Conservation (phyloP, 2,329 filamentous ascomycete genomes). For the Fonsecaea nubica region DNA sequence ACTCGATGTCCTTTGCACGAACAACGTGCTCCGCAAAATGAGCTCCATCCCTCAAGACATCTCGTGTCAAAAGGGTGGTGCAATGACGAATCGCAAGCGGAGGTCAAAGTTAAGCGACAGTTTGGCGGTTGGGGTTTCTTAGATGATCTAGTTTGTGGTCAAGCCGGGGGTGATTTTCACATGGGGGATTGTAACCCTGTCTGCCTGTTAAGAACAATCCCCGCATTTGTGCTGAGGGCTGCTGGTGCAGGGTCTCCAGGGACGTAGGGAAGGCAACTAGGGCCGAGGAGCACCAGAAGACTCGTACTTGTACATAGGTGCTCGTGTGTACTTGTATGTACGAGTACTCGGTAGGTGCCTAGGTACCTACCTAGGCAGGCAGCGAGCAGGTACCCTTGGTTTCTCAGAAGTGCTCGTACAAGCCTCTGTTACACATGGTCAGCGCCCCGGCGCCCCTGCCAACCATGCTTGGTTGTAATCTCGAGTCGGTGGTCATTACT, state of each 20-base stretch:
- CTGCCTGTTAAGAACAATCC: slow-evolving; percentile 2
- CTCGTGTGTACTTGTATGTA: too few species aligned
- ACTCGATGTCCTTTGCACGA: slow-evolving; percentile 9
- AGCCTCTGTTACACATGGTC: too few species aligned
- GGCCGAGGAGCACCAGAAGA: neutral
- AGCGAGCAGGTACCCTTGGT: too few species aligned
- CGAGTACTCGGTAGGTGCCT: too few species aligned
- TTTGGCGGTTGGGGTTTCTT: slow-evolving; percentile 3
- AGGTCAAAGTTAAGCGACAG: slow-evolving; percentile 11
- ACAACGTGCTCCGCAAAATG: slow-evolving; percentile 13
- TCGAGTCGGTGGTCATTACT: too few species aligned
- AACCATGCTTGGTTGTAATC: too few species aligned
- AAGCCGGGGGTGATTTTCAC: neutral
- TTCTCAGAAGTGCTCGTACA: too few species aligned
- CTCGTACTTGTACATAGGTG: too few species aligned
- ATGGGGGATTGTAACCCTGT: neutral
- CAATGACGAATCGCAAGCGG: slow-evolving; percentile 15
- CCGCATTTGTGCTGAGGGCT: slow-evolving; percentile 7
- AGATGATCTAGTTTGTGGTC: neutral
- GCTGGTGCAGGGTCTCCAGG: neutral
- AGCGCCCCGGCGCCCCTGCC: too few species aligned
- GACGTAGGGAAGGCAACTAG: neutral
- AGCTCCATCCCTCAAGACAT: slow-evolving; percentile 21
- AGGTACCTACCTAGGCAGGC: too few species aligned
- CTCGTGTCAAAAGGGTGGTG: slow-evolving; percentile 9